A percentile compares a stretch with the other conserved stretches of the same genome.
phyloP scores from a whole-genome alignment of 129 eudicot species.

The sunflower (Helianthus annuus) region DNA sequence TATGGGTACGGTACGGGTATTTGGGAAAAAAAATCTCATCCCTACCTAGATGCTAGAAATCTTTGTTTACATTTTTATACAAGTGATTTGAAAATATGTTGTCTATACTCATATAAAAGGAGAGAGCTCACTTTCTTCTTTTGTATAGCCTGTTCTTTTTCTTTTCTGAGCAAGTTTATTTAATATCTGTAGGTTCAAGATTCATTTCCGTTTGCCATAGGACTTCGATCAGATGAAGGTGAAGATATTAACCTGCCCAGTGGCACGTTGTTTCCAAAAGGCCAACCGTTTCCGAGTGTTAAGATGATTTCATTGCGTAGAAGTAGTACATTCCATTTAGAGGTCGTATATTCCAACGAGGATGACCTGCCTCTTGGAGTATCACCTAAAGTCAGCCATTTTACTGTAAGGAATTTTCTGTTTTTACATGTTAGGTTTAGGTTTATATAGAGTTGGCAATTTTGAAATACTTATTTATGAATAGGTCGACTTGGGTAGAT shows the following conservation, averaged over 20 bases:
- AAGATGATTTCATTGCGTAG: slow-evolving; percentile 68
- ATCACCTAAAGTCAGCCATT: slow-evolving; percentile 57
- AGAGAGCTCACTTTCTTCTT: neutral
- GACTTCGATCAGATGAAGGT: slow-evolving; percentile 62
- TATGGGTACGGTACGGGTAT: no score
- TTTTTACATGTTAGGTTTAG: neutral
- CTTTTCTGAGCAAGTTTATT: neutral
- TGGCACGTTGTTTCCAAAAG: slow-evolving; percentile 69
- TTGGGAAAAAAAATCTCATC: no score
- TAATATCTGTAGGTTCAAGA: slow-evolving; percentile 77
- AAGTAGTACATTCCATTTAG: slow-evolving; percentile 59
- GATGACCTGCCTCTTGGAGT: slow-evolving; percentile 74
- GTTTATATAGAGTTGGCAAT: slow-evolving; percentile 8
- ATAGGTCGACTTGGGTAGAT: neutral
- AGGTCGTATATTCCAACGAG: slow-evolving; percentile 55
- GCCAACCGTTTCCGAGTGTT: slow-evolving; percentile 68
- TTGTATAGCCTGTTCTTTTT: neutral
- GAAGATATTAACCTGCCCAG: slow-evolving; percentile 47
- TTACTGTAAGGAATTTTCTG: slow-evolving; percentile 44
- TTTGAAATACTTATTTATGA: neutral
- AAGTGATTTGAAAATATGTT: no score
- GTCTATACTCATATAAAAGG: neutral
- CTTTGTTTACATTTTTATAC: neutral
- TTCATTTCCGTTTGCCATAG: slow-evolving; percentile 80
- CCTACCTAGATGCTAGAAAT: neutral